phyloP scores from a whole-genome alignment of 805 yeast genomes.

The Hyphopichia homilentoma region DNA sequence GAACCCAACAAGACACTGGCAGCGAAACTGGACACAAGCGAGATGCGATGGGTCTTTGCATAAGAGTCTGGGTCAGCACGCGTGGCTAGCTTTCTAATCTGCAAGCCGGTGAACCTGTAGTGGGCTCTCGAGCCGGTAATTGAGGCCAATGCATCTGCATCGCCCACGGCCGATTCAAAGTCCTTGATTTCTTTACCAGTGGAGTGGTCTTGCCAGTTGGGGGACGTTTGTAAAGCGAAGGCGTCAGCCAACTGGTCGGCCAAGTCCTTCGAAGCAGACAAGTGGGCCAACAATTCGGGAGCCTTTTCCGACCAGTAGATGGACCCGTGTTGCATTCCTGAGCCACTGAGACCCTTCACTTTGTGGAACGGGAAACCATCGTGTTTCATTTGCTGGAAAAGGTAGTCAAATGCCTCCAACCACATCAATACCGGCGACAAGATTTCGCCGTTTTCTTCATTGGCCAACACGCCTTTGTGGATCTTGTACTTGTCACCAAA shows the following conservation, averaged over 20 bases:
- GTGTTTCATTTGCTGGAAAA: slow-evolving; percentile 48
- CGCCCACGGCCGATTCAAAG: slow-evolving; percentile 59
- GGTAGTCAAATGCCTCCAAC: slow-evolving; percentile 74
- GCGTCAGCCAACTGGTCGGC: slow-evolving; percentile 47
- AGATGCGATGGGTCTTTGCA: slow-evolving; percentile 54
- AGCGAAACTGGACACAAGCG: slow-evolving; percentile 75
- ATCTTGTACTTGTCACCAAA: slow-evolving; percentile 56
- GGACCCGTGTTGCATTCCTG: slow-evolving; percentile 92
- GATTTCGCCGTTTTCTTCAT: slow-evolving; percentile 55
- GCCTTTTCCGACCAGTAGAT: slow-evolving; percentile 70
- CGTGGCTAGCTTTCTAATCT: slow-evolving; percentile 68
- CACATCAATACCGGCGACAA: slow-evolving; percentile 86
- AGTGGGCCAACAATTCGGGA: slow-evolving; percentile 29
- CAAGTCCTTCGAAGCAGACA: slow-evolving; percentile 34
- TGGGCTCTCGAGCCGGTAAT: slow-evolving; percentile 86
- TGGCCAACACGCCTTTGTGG: slow-evolving; percentile 63
- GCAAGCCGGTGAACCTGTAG: slow-evolving; percentile 89
- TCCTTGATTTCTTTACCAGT: slow-evolving; percentile 64
- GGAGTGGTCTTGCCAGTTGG: slow-evolving; percentile 95
- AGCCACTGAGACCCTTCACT: slow-evolving; percentile 73
- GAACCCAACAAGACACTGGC: slow-evolving; percentile 67
- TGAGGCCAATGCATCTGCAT: slow-evolving; percentile 56
- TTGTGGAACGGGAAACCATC: slow-evolving; percentile 53
- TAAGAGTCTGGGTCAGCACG: slow-evolving; percentile 51
- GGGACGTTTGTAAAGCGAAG: slow-evolving; percentile 63